Evolutionary conservation across 1,284 basidiomycete genomes (phyloP), one percentile per base, ranked within the genome.

Genomic region (Ganoderma meredithae): DNA sequence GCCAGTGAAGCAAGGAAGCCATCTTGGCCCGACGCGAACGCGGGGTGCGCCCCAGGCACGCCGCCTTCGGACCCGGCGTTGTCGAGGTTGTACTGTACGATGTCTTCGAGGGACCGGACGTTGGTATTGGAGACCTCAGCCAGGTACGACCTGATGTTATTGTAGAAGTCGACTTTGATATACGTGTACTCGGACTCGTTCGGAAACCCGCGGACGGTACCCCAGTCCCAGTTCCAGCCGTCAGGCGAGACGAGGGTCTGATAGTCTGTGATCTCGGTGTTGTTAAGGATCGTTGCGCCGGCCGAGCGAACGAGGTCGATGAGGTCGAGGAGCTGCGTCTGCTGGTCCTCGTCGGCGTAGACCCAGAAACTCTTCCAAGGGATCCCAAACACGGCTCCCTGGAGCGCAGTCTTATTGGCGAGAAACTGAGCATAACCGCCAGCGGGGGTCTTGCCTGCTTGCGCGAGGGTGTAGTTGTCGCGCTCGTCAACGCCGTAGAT

Each of bases 401-500:
- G 4, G 58, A 60, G 58, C 5, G 81, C 64, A 0, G 47, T 13
- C 5, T 49, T 49, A 9, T 49, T 10, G 12, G 47, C 25, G 22
- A 49, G 22, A 25, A 49, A 49, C 22, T 49, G 47, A 13, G 47
- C 3, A 22, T 49, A 49, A 10, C 47, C 47, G 10, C 47, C 47
- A 12, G 47, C 8, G 1, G 47, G 47, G 22, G 47, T 49, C 47
- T 49, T 49, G 47, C 47, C 47, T 22, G 13, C 10, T 22, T 90
- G 88, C 0, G 84, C 83, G 12, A 89, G 79, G 0, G 89, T 91
- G 70, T 83, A 88, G 70, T 87, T 87, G 77, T 92, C 90, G 53
- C 85, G 84, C 2, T 83, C 81, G 69, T 88, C 90, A 22, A 79
- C 81, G 0, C 90, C 89, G 1, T 89, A 88, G 62, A 92, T 90